A percentile compares a stretch with the other conserved stretches of the same genome.
These are phyloP conservation scores for Bathelium albidoporum DNA, from an alignment of 495 filamentous ascomycete species.

Conservation along the genomic window DNA sequence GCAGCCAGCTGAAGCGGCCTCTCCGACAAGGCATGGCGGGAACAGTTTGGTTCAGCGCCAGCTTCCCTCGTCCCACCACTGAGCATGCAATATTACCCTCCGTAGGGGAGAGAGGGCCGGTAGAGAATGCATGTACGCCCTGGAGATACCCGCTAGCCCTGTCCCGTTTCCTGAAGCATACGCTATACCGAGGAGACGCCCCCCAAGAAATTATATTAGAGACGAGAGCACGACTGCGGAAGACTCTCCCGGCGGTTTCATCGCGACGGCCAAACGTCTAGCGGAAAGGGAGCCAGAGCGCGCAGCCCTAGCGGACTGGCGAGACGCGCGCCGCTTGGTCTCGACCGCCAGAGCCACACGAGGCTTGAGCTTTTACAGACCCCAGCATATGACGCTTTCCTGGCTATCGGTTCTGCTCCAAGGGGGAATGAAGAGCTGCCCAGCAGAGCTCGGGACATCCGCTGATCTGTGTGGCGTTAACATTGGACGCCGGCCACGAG, in stretches of 20 bases:
- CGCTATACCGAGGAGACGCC: no score
- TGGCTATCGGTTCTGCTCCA: not conserved
- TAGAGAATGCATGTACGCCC: not conserved
- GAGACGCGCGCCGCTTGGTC: not conserved
- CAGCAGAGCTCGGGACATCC: not conserved
- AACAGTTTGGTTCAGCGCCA: constrained; percentile 1
- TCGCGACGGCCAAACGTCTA: not conserved
- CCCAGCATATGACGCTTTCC: not conserved
- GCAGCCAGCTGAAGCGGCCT: constrained; percentile 3
- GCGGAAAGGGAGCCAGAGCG: not conserved
- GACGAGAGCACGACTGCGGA: not conserved
- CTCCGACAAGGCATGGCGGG: constrained; percentile 2
- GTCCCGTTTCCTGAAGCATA: no score
- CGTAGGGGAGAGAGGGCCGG: not conserved
- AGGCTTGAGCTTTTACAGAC: not conserved
- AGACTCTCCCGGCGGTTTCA: not conserved
- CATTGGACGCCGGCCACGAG: constrained; percentile 2
- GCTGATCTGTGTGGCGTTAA: constrained; percentile 1
- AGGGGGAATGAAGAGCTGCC: not conserved
- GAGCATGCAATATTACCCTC: not conserved
- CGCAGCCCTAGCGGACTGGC: not conserved
- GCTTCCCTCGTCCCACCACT: constrained; percentile 4
- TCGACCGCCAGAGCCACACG: not conserved
- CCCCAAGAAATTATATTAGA: no score
- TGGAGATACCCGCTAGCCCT: not conserved